Conservation (phyloP, 2,329 filamentous ascomycete genomes). For the Phialophora macrospora region DNA sequence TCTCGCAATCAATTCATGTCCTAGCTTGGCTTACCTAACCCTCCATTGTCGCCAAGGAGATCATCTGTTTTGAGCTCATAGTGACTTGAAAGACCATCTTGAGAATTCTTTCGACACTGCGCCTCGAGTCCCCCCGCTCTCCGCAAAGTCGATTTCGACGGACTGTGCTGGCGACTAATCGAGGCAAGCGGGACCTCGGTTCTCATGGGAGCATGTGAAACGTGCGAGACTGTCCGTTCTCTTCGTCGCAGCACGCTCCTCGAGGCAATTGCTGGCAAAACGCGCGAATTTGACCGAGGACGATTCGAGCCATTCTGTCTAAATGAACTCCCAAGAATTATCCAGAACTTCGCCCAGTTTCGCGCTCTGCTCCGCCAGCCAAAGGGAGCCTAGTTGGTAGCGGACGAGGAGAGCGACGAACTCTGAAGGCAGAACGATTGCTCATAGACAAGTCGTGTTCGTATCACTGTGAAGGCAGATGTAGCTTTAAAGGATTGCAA, state of each 20-base stretch:
- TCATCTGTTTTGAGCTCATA: not conserved
- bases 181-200: too few species aligned
- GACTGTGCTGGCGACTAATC: not conserved
- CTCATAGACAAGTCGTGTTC: not conserved
- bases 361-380: not conserved
- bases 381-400: not conserved
- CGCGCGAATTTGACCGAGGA: not conserved
- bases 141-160: not conserved
- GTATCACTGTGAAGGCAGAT: not conserved
- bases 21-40: not conserved
- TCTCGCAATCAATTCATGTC: not conserved
- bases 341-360: too few species aligned
- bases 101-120: too few species aligned
- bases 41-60: not conserved
- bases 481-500: not conserved
- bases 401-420: not conserved
- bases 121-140: not conserved
- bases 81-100: not conserved
- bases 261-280: not conserved
- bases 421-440: not conserved
- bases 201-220: not conserved
- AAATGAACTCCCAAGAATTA: not conserved
- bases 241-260: not conserved
- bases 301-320: not conserved
- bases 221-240: not conserved